Percentiles rank a stretch among this genome's conserved stretches.
Evolutionary conservation across 371 early-diverging fungal species (phyloP).

Genomic region (Apophysomyces elegans): DNA sequence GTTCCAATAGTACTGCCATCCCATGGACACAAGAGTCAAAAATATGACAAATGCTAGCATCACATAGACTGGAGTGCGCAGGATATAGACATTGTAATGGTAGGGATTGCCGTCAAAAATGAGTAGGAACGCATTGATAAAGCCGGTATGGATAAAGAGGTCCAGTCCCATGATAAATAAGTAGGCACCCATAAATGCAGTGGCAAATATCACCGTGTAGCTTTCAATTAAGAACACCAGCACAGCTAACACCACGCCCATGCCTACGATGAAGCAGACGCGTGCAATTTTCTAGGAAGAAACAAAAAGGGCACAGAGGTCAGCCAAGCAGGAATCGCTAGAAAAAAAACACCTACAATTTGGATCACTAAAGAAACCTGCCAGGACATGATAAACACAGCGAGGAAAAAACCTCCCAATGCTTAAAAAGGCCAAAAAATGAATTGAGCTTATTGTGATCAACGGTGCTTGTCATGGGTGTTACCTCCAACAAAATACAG

Average conservation of each 20-base stretch:
- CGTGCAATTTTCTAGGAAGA: constrained; percentile 43
- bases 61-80: constrained; percentile 39
- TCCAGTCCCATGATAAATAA: constrained; percentile 57
- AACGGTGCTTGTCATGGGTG: constrained; percentile 1
- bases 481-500: constrained; percentile 49
- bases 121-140: constrained; percentile 47
- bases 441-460: background rate
- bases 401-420: constrained; percentile 45
- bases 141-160: constrained; percentile 57
- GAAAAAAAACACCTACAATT: constrained; percentile 34
- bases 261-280: constrained; percentile 51
- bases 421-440: constrained; percentile 14
- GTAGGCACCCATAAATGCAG: constrained; percentile 54
- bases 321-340: background rate
- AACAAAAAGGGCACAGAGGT: background rate
- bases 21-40: constrained; percentile 34
- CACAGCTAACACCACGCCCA: constrained; percentile 45
- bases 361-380: constrained; percentile 50
- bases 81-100: constrained; percentile 42
- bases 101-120: constrained; percentile 50
- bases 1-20: constrained; percentile 56
- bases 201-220: constrained; percentile 45
- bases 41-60: constrained; percentile 48
- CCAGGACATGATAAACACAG: constrained; percentile 56
- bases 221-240: constrained; percentile 42